Base-by-base conservation (phyloP, 306 rosid species). In the Acacia confusa region DNA sequence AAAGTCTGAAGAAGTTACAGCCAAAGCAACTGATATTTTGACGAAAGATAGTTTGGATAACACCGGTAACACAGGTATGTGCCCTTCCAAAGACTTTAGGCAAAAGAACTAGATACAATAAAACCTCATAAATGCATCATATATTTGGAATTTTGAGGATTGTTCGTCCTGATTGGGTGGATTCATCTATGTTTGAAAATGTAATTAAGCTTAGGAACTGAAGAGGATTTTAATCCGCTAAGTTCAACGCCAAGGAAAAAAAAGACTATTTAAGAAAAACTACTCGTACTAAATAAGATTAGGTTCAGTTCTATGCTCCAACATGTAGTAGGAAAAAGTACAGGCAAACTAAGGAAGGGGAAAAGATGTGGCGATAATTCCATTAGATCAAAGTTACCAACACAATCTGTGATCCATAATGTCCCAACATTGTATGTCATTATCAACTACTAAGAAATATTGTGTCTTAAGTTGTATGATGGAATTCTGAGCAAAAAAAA, bases 21-120 rank as follows among this genome's bases (percentile, higher is more conserved):
- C 43, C 75, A 83, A 82, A 53, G 86, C 95, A 41, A 87, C 92
- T 4, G 93, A 87, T 47, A 13, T 78, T 28, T 78, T 89, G 78
- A 84, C 88, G n/a, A 82, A 88, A 57, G 85, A 80, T 55, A 86
- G 77, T 85, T 74, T 84, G 80, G 82, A 85, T 65, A 73, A 83
- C 81, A 86, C 87, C 47, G 81, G 20, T 60, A 80, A 61, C 38
- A 81, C 80, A 86, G 95, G 95, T 92, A 81, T 78, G 38, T 66
- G 60, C 15, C 38, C 14, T 80, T 76, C 52, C 40, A 44, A 43
- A 15, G 60, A 6, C 36, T 24, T 36, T 34, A 11, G 66, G 2
- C 66, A 60, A 24, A 19, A 19, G 19, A 60, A 11, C 66, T 60
- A 25, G 17, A 60, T 25, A 60, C 66, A 24, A 27, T n/a, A 5